These are phyloP conservation scores for Russula abietina DNA, from an alignment of 768 basidiomycete genomes.

Conservation along the genomic window DNA sequence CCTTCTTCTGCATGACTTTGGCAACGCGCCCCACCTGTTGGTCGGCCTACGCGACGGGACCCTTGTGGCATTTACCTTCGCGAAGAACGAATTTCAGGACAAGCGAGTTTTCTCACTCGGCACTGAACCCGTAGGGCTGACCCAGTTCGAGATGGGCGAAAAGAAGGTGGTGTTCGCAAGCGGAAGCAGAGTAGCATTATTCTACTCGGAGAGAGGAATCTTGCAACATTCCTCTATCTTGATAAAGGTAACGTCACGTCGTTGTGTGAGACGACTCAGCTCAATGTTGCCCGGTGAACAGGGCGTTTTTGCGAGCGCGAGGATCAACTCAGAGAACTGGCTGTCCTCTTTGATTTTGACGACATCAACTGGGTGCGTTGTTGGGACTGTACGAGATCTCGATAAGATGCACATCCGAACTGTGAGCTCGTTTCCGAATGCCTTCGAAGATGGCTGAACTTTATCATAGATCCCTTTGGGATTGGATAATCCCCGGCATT, in stretches of 20 bases:
- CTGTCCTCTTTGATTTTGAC: conserved; percentile 54
- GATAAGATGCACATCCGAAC: conserved; percentile 79
- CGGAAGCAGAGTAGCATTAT: conserved; percentile 61
- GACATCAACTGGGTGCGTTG: conserved; percentile 45
- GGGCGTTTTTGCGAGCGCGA: conserved; percentile 50
- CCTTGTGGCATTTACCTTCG: conserved; percentile 50
- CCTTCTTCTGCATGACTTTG: conserved; percentile 57
- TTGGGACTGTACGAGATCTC: conserved; percentile 62
- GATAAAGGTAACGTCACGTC: conserved; percentile 46
- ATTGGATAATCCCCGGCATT: conserved; percentile 59
- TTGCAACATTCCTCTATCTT: conserved; percentile 65
- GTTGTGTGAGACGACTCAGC: neutral
- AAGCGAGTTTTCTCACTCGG: conserved; percentile 62
- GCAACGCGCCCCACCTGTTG: conserved; percentile 49
- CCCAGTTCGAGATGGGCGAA: conserved; percentile 49
- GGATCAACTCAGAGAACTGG: conserved; percentile 46
- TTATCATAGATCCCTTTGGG: conserved; percentile 61
- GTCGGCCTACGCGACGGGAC: conserved; percentile 74
- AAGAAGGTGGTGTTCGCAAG: conserved; percentile 59
- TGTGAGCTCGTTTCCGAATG: conserved; percentile 36
- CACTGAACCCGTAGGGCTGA: conserved; percentile 55
- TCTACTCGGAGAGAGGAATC: conserved; percentile 61
- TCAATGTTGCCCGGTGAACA: conserved; percentile 4
- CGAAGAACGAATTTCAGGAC: conserved; percentile 35
- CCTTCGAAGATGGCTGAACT: conserved; percentile 9